A percentile compares a stretch with the other conserved stretches of the same genome.
phyloP scores from a whole-genome alignment of 805 yeast species.

The Metschnikowia baotianmanensis region DNA sequence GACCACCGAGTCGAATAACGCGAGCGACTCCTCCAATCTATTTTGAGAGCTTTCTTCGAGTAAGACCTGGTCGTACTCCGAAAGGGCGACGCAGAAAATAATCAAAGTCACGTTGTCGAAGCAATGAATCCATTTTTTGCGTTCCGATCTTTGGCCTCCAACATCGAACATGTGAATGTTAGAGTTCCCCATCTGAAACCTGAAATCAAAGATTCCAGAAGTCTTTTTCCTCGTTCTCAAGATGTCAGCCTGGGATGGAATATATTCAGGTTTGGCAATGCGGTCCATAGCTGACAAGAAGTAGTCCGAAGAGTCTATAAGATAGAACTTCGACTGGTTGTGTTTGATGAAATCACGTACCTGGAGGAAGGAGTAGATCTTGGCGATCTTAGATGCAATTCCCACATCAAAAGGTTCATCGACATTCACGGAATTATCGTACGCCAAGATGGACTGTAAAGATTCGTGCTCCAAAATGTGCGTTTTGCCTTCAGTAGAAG shows the following conservation, averaged over 20 bases:
- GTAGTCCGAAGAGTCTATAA: constrained; percentile 82
- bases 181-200: constrained; percentile 66
- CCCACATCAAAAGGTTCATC: constrained; percentile 49
- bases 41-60: constrained; percentile 44
- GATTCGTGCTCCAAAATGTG: constrained; percentile 25
- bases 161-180: constrained; percentile 64
- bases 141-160: constrained; percentile 94
- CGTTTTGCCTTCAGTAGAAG: background rate
- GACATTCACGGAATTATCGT: constrained; percentile 53
- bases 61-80: constrained; percentile 86
- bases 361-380: constrained; percentile 55
- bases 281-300: constrained; percentile 67
- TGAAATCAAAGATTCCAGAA: constrained; percentile 84
- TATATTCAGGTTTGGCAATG: constrained; percentile 56
- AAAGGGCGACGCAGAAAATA: constrained; percentile 86
- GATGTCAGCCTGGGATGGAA: constrained; percentile 76
- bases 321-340: constrained; percentile 68
- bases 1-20: constrained; percentile 84
- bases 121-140: constrained; percentile 96
- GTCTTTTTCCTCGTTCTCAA: constrained; percentile 88
- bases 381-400: constrained; percentile 47
- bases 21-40: constrained; percentile 49
- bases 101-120: constrained; percentile 89
- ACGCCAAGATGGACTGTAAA: constrained; percentile 43
- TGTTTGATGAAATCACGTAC: constrained; percentile 56